These are phyloP conservation scores for Ophiostoma tasmaniense DNA, from an alignment of 2,329 filamentous ascomycete species.

Conservation along the genomic window DNA sequence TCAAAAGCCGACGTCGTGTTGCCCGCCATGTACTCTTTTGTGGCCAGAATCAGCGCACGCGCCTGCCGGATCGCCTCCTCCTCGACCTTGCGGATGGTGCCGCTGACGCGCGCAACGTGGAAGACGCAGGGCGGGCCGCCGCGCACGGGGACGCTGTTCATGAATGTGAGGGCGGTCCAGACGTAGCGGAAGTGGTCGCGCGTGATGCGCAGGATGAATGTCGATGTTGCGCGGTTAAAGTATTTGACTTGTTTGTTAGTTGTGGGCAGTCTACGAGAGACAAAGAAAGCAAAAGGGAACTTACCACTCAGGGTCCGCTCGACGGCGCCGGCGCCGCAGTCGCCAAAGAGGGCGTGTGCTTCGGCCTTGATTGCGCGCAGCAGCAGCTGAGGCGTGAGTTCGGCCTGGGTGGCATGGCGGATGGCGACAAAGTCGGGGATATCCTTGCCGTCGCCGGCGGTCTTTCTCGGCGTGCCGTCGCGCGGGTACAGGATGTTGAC, in stretches of 20 bases:
- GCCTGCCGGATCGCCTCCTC: slow-evolving; percentile 79
- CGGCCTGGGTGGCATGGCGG: slow-evolving; percentile 68
- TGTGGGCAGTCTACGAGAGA: background rate
- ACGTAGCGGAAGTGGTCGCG: slow-evolving; percentile 77
- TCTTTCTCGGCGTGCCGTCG: slow-evolving; percentile 33
- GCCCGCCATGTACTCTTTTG: slow-evolving; percentile 43
- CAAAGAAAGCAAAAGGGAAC: slow-evolving; percentile 16
- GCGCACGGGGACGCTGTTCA: slow-evolving; percentile 57
- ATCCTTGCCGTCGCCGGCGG: slow-evolving; percentile 7
- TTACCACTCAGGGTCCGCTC: slow-evolving; percentile 60
- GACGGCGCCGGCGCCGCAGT: slow-evolving; percentile 74
- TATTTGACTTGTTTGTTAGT: slow-evolving; percentile 69
- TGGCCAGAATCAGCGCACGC: slow-evolving; percentile 59
- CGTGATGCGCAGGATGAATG: slow-evolving; percentile 78
- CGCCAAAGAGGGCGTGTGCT: slow-evolving; percentile 69
- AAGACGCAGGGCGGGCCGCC: slow-evolving; percentile 64
- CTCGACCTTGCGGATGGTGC: slow-evolving; percentile 87
- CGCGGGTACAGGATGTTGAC: slow-evolving; percentile 83
- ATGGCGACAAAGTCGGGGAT: slow-evolving; percentile 59
- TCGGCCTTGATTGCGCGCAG: slow-evolving; percentile 61
- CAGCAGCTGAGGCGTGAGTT: slow-evolving; percentile 58
- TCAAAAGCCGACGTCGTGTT: slow-evolving; percentile 27
- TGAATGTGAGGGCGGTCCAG: slow-evolving; percentile 81
- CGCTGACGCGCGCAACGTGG: slow-evolving; percentile 77
- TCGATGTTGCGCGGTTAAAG: slow-evolving; percentile 82